phyloP scores from a whole-genome alignment of 1,139 yeast genomes.

The Chernovozyma aurita region DNA sequence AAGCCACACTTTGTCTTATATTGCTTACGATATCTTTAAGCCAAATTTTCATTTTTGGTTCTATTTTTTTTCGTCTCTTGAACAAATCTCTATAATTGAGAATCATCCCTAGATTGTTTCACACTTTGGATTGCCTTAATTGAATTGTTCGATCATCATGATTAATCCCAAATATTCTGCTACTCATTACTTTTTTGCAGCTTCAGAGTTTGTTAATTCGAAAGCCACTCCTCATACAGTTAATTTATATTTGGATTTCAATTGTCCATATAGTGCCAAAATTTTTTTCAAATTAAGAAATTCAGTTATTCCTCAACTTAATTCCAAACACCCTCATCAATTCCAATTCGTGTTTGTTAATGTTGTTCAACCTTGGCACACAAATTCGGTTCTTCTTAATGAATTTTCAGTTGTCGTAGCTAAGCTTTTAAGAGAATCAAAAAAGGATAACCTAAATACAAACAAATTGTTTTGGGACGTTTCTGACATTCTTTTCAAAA shows the following conservation, averaged over 20 bases:
- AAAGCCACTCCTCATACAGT: slow-evolving; percentile 29
- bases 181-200: slow-evolving; percentile 31
- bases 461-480: slow-evolving; percentile 57
- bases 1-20: too few relatives aligned
- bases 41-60: too few relatives aligned
- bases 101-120: too few relatives aligned
- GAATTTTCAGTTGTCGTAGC: slow-evolving; percentile 75
- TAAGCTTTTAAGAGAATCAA: slow-evolving; percentile 43
- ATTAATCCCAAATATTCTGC: slow-evolving; percentile 39
- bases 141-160: too few relatives aligned
- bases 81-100: too few relatives aligned
- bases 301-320: slow-evolving; percentile 51
- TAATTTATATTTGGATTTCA: slow-evolving; percentile 67
- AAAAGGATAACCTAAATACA: slow-evolving; percentile 14
- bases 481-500: slow-evolving; percentile 49
- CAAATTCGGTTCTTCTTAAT: slow-evolving; percentile 60
- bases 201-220: slow-evolving; percentile 16
- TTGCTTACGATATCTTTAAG: too few relatives aligned
- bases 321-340: slow-evolving; percentile 41
- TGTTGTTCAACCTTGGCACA: slow-evolving; percentile 86
- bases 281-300: slow-evolving; percentile 52
- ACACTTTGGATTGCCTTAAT: too few relatives aligned
- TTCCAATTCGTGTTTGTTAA: slow-evolving; percentile 60
- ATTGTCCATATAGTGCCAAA: slow-evolving; percentile 72
- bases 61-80: too few relatives aligned